phyloP scores from a whole-genome alignment of 768 basidiomycete genomes.

The Suillus subluteus region DNA sequence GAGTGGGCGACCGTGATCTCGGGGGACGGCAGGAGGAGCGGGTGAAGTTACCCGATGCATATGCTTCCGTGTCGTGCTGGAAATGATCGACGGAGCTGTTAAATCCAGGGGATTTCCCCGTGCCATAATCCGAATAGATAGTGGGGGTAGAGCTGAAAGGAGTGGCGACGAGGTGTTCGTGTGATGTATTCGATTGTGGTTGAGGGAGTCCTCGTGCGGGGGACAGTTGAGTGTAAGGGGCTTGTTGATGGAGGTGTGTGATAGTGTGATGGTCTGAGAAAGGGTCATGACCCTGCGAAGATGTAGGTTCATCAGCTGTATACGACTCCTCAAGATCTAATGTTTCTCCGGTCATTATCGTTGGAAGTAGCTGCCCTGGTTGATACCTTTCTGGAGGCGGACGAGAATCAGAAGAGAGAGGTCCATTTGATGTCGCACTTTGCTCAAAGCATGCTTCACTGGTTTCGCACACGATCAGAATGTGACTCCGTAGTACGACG shows the following conservation, averaged over 20 bases:
- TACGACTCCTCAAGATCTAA: slow-evolving; percentile 49
- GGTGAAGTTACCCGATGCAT: slow-evolving; percentile 62
- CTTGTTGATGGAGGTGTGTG: slow-evolving; percentile 28
- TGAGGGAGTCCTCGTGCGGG: slow-evolving; percentile 34
- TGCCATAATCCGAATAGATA: slow-evolving; percentile 13
- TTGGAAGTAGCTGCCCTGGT: slow-evolving; percentile 62
- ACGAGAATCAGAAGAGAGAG: slow-evolving; percentile 14
- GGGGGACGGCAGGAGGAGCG: slow-evolving; percentile 52
- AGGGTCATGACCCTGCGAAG: slow-evolving; percentile 35
- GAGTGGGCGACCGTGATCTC: slow-evolving; percentile 78
- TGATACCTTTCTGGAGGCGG: slow-evolving; percentile 48
- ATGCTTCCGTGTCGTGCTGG: slow-evolving; percentile 67
- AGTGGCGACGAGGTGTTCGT: slow-evolving; percentile 24
- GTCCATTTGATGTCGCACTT: background rate
- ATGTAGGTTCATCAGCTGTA: slow-evolving; percentile 12
- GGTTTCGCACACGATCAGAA: slow-evolving; percentile 13
- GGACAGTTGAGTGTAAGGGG: slow-evolving; percentile 44
- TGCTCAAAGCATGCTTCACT: slow-evolving; percentile 4
- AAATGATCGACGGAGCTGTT: slow-evolving; percentile 55
- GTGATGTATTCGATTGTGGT: slow-evolving; percentile 20
- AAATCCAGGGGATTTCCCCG: slow-evolving; percentile 36
- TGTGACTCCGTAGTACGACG: background rate
- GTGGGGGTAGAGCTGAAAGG: slow-evolving; percentile 27
- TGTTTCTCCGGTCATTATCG: slow-evolving; percentile 69
- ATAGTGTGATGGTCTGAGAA: slow-evolving; percentile 33